A percentile compares a stretch with the other conserved stretches of the same genome.
Conservation (phyloP, 1,284 basidiomycete genomes). For the Cutaneotrichosporon daszewskae region DNA sequence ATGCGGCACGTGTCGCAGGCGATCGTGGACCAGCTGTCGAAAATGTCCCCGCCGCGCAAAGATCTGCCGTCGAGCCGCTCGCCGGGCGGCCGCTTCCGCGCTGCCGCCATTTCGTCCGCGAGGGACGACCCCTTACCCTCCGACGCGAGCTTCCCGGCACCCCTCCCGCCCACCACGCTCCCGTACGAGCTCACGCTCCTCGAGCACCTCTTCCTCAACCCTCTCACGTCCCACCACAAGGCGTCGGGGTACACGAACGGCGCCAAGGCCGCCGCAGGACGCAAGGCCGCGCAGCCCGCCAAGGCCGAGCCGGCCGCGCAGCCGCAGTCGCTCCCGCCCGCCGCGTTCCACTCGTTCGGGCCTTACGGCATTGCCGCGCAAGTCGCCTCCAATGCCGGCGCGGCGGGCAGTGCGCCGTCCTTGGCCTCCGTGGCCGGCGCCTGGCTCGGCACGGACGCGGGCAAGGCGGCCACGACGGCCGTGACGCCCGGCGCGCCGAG, state of each 20-base stretch:
- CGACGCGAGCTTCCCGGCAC: conserved; percentile 40
- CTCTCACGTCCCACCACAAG: conserved; percentile 45
- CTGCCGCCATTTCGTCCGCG: conserved; percentile 37
- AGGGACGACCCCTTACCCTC: conserved; percentile 37
- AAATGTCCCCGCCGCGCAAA: conserved; percentile 22
- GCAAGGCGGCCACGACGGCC: conserved; percentile 3
- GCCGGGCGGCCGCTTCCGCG: conserved; percentile 26
- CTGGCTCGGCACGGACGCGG: conserved; percentile 11
- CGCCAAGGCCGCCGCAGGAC: background rate
- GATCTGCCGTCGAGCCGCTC: conserved; percentile 16
- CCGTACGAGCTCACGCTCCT: conserved; percentile 48
- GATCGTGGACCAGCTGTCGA: conserved; percentile 42
- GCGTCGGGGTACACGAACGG: conserved; percentile 45
- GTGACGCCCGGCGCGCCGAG: conserved; percentile 7
- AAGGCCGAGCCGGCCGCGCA: conserved; percentile 1
- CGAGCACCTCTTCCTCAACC: conserved; percentile 49
- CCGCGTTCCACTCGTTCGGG: conserved; percentile 29
- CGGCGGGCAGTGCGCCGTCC: conserved; percentile 3
- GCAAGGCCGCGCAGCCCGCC: background rate
- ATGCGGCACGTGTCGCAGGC: conserved; percentile 44
- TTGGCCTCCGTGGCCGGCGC: conserved; percentile 12
- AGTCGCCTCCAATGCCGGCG: conserved; percentile 3
- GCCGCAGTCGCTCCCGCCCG: conserved; percentile 26
- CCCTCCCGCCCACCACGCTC: conserved; percentile 38
- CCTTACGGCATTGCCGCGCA: conserved; percentile 25